A percentile compares a stretch with the other conserved stretches of the same genome.
Conservation (phyloP, 805 yeast genomes). For the Pichia paraexigua region DNA sequence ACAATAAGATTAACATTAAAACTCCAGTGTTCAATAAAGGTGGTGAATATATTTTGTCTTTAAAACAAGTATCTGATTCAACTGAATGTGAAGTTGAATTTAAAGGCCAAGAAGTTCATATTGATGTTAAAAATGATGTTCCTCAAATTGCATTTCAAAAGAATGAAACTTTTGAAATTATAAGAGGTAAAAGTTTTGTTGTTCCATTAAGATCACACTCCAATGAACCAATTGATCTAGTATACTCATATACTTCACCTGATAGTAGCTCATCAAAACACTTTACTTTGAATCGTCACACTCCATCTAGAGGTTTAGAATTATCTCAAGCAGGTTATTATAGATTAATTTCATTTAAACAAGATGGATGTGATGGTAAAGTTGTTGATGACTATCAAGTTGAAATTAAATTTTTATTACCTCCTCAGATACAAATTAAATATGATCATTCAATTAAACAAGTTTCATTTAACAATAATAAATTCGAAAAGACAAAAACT, state of each 20-base stretch:
- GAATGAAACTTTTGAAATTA: conserved; percentile 32
- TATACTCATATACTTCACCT: conserved; percentile 25
- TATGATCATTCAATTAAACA: neutral
- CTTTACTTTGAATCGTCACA: conserved; percentile 10
- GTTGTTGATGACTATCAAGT: conserved; percentile 20
- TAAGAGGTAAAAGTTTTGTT: conserved; percentile 51
- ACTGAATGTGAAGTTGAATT: conserved; percentile 71
- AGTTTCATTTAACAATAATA: neutral
- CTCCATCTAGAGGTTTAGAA: conserved; percentile 23
- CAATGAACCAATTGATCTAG: conserved; percentile 26
- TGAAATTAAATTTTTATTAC: conserved; percentile 23
- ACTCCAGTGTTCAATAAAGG: conserved; percentile 55
- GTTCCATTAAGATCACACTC: conserved; percentile 44
- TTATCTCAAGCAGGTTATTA: conserved; percentile 38
- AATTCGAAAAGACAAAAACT: conserved; percentile 11
- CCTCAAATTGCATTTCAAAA: conserved; percentile 41
- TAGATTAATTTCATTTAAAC: conserved; percentile 30
- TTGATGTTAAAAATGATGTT: conserved; percentile 62
- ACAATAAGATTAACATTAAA: conserved; percentile 32
- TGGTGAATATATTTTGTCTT: conserved; percentile 60
- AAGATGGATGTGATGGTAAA: conserved; percentile 39
- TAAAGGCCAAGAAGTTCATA: conserved; percentile 50
- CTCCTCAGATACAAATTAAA: conserved; percentile 21
- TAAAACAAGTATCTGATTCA: conserved; percentile 65
- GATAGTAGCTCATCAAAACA: conserved; percentile 12